Evolutionary conservation across 2,329 filamentous ascomycete genomes (phyloP), one percentile per base, ranked within the genome.

Genomic region (Phyllosticta capitalensis): DNA sequence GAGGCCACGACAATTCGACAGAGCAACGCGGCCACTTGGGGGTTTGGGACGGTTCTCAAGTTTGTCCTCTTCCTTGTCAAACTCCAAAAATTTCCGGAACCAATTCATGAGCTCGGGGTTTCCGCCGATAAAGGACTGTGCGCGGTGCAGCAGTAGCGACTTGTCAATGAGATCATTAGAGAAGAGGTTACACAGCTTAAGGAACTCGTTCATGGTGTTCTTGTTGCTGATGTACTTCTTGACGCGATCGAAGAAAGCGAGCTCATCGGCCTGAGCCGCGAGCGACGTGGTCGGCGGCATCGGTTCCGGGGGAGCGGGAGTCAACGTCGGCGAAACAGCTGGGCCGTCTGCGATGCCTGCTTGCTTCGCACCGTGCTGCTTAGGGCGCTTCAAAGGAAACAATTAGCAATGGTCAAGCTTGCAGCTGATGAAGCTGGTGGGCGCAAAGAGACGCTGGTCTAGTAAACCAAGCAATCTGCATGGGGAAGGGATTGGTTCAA

Each of bases 221-320:
- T 95, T 89, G 72, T 97, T 97, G 62, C 88, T 86, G 61, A 99
- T 90, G 68, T 88, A 92, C 74, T 99, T 99, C 81, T 96, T 97
- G 19, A 94, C 91, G 7, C 91, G 87, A 63, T 99, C 94, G 67
- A 99, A 99, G 75, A 97, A 97, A 1, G 85, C 85, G 56, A 97
- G 81, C 69, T 97, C 92, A 61, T 97, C 92, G 58, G 86, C 82
- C 22, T 83, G 88, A 1, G 90, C 88, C n/a, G 85, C 85, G 9
- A 86, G 79, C 1, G 86, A 84, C 0, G 86, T 83, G 0, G 85
- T 86, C 0, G 92, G 91, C 14, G 88, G 85, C 30, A 97, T 82
- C 1, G 94, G 92, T 69, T 92, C 89, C 1, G 94, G 94, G 65
- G 95, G 83, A 54, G 90, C 84, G 1, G 94, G 94, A 1, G 92